phyloP scores from a whole-genome alignment of 2,329 filamentous ascomycete genomes.

The Microdochium bolleyi region DNA sequence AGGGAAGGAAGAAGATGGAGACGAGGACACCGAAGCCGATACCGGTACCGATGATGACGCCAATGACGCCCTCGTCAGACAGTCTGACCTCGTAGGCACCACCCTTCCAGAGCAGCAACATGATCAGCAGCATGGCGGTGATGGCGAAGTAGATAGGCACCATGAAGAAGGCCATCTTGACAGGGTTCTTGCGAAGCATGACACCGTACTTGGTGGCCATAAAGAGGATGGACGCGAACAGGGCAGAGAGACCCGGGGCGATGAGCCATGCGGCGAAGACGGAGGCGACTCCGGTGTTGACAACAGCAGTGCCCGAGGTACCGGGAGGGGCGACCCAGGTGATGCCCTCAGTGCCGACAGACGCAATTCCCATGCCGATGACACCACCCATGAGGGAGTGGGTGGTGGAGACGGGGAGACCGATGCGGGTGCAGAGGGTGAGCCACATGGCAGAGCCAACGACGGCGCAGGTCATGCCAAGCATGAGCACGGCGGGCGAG shows the following conservation, averaged over 20 bases:
- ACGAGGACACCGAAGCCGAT: constrained; percentile 40
- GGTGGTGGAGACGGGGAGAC: constrained; percentile 53
- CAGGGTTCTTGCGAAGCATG: constrained; percentile 43
- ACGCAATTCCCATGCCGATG: constrained; percentile 50
- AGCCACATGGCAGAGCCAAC: constrained; percentile 45
- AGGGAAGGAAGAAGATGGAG: constrained; percentile 48
- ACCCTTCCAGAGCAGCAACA: constrained; percentile 54
- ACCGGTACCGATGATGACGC: constrained; percentile 45
- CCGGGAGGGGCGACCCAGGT: constrained; percentile 41
- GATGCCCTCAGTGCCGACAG: constrained; percentile 41
- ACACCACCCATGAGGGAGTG: constrained; percentile 54
- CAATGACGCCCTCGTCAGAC: constrained; percentile 37
- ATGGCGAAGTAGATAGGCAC: constrained; percentile 51
- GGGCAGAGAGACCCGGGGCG: constrained; percentile 45
- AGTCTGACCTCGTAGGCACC: constrained; percentile 37
- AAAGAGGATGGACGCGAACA: constrained; percentile 47
- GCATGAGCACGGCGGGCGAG: constrained; percentile 45
- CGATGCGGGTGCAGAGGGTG: constrained; percentile 45
- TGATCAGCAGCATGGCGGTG: constrained; percentile 43
- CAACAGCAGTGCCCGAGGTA: constrained; percentile 19
- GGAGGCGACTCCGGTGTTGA: constrained; percentile 44
- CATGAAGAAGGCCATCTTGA: constrained; percentile 40
- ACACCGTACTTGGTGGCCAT: constrained; percentile 48
- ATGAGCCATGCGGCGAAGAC: constrained; percentile 56
- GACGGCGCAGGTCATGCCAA: constrained; percentile 50